A percentile compares a stretch with the other conserved stretches of the same genome.
Evolutionary conservation across 345 rosid species (phyloP).

Genomic region (Pistacia integerrima): DNA sequence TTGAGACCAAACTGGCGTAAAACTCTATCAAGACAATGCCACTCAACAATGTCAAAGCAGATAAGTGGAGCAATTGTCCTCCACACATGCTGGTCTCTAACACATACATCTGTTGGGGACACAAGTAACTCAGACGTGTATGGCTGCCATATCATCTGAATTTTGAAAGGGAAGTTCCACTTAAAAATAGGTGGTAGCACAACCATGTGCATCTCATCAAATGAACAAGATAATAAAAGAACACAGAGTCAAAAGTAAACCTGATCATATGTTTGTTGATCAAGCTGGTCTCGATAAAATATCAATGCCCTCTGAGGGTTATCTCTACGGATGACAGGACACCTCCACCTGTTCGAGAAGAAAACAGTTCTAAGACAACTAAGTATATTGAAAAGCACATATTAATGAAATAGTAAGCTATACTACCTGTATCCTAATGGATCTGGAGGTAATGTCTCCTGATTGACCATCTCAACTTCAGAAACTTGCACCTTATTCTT

Average conservation of each 20-base stretch:
- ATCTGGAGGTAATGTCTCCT: background rate
- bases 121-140: background rate
- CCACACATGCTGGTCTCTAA: conserved; percentile 2
- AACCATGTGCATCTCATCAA: background rate
- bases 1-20: conserved; percentile 8
- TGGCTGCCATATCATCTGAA: conserved; percentile 5
- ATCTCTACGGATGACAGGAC: background rate
- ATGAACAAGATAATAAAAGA: background rate
- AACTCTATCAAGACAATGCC: conserved; percentile 18
- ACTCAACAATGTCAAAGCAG: conserved; percentile 16
- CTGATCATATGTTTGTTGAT: background rate
- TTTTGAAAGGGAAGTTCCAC: background rate
- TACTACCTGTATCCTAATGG: background rate
- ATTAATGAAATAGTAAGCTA: background rate
- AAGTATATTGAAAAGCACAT: too few species aligned
- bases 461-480: background rate
- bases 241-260: background rate
- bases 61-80: conserved; percentile 14
- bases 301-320: background rate
- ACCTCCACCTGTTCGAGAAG: background rate
- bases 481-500: background rate
- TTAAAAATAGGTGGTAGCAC: background rate
- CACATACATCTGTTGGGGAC: background rate
- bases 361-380: background rate
- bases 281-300: background rate